These are phyloP conservation scores for Pterocarpus macrocarpus DNA, from an alignment of 306 rosid genomes.

Conservation along the genomic window DNA sequence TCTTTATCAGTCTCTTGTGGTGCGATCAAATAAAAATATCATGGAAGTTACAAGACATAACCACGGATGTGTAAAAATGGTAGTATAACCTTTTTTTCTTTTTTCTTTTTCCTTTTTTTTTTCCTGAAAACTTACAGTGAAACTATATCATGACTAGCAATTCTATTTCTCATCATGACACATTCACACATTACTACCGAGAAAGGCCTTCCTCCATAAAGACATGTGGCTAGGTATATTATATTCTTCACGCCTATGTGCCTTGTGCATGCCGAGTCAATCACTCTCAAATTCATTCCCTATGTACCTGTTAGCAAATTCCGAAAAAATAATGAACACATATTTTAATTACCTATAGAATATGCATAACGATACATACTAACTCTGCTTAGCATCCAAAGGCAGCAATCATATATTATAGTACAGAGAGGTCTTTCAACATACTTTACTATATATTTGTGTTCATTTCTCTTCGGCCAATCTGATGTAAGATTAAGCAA, in stretches of 20 bases:
- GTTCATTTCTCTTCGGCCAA: neutral
- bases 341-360: conserved; percentile 10
- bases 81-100: neutral
- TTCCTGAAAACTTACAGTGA: neutral
- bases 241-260: conserved; percentile 25
- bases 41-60: neutral
- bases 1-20: neutral
- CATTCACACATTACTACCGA: conserved; percentile 15
- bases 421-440: neutral
- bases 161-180: conserved; percentile 39
- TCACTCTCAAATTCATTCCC: conserved; percentile 31
- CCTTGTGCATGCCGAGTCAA: conserved; percentile 15
- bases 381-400: conserved; percentile 1
- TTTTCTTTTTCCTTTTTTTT: neutral
- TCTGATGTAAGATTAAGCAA: neutral
- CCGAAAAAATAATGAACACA: neutral
- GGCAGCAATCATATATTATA: neutral
- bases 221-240: conserved; percentile 25
- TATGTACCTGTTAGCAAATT: conserved; percentile 50
- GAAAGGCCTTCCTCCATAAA: conserved; percentile 14
- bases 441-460: neutral
- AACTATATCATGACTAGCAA: conserved; percentile 20
- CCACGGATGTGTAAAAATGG: neutral
- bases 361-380: neutral
- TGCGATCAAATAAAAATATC: conserved; percentile 22